phyloP scores from a whole-genome alignment of 345 rosid species.

The Diplotaxis tenuifolia region DNA sequence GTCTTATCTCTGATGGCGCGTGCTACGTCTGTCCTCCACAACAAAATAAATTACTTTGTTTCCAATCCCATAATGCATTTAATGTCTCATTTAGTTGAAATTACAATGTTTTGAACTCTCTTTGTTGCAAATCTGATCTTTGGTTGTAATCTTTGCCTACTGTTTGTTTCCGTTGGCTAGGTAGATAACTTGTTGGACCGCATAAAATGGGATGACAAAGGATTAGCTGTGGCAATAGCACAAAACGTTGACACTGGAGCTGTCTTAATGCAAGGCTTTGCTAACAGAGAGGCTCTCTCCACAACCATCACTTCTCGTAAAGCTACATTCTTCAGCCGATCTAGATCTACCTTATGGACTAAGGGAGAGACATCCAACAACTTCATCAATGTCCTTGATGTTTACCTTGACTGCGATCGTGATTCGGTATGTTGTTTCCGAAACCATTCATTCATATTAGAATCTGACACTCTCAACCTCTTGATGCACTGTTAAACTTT shows the following conservation, averaged over 20 bases:
- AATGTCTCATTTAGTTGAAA: neutral
- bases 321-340: conserved; percentile 91
- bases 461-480: neutral
- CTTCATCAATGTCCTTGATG: conserved; percentile 71
- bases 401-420: conserved; percentile 75
- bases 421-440: conserved; percentile 62
- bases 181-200: conserved; percentile 61
- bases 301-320: conserved; percentile 63
- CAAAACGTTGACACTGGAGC: conserved; percentile 92
- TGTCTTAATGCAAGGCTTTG: conserved; percentile 93
- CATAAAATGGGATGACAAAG: conserved; percentile 91
- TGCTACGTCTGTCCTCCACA: conserved; percentile 59
- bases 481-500: neutral
- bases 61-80: neutral
- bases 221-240: conserved; percentile 92
- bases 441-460: neutral
- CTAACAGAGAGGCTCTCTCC: conserved; percentile 73
- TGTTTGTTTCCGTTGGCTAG: conserved; percentile 48
- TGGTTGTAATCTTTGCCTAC: too few relatives aligned
- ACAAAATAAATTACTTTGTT: neutral
- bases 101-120: neutral
- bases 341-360: conserved; percentile 83
- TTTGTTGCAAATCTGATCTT: neutral
- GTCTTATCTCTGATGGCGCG: conserved; percentile 32
- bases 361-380: conserved; percentile 90